phyloP scores from a whole-genome alignment of 1,284 basidiomycete species.

The Tilletia caries region DNA sequence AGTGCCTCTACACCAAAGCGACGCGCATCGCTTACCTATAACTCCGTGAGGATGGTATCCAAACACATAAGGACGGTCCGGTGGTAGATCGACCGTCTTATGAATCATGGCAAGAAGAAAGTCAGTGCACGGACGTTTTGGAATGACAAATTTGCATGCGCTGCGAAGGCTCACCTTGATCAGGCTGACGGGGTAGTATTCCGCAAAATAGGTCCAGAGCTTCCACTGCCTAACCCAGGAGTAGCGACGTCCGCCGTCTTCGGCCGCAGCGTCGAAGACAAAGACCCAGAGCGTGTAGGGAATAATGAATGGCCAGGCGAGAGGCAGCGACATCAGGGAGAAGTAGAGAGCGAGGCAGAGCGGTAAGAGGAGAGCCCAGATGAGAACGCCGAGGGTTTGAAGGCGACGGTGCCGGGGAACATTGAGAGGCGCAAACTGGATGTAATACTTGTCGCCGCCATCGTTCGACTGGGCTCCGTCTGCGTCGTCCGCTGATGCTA shows the following conservation, averaged over 20 bases:
- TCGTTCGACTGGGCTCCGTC: conserved; percentile 6
- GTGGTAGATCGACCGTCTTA: conserved; percentile 68
- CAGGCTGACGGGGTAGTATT: conserved; percentile 76
- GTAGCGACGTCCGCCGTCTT: conserved; percentile 71
- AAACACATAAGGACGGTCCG: conserved; percentile 89
- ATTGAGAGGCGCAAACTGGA: conserved; percentile 39
- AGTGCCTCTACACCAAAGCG: no score
- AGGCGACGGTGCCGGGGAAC: conserved; percentile 43
- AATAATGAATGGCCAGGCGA: conserved; percentile 78
- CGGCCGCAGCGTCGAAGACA: conserved; percentile 69
- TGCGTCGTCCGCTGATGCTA: background rate
- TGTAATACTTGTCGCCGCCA: background rate
- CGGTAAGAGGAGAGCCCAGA: conserved; percentile 78
- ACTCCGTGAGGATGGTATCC: conserved; percentile 53
- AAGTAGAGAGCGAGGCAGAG: conserved; percentile 70
- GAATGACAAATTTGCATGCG: background rate
- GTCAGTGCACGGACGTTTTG: background rate
- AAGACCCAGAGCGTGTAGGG: conserved; percentile 79
- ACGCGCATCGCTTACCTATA: background rate
- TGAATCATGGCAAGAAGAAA: background rate
- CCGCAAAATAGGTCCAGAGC: conserved; percentile 80
- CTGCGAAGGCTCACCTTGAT: conserved; percentile 35
- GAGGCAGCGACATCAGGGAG: conserved; percentile 79
- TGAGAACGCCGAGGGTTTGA: conserved; percentile 64
- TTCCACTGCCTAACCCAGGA: conserved; percentile 70